These are phyloP conservation scores for Gynandropsis gynandra DNA, from an alignment of 345 rosid genomes.

Conservation along the genomic window DNA sequence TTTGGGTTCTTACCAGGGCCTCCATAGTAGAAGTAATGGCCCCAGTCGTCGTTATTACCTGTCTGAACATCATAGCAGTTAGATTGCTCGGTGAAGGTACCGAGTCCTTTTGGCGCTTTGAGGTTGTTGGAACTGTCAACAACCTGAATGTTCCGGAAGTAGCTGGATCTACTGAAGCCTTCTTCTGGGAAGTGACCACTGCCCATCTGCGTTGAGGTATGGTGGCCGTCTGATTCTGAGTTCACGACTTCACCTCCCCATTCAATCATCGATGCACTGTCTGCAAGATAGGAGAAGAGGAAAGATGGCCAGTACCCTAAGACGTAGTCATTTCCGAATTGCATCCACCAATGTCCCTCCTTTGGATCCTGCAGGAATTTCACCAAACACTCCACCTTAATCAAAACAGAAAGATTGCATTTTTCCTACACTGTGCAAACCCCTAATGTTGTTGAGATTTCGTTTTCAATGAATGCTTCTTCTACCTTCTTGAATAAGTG, in stretches of 20 bases:
- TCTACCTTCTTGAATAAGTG: background rate
- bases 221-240: conserved; percentile 69
- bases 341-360: conserved; percentile 99
- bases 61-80: conserved; percentile 92
- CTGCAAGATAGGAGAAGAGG: conserved; percentile 89
- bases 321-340: conserved; percentile 74
- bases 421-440: too few species aligned
- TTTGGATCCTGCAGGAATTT: conserved; percentile 64
- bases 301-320: conserved; percentile 95
- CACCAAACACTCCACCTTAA: background rate
- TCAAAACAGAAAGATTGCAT: too few species aligned
- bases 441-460: too few species aligned
- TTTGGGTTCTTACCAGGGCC: conserved; percentile 90
- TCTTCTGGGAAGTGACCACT: conserved; percentile 95
- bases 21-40: conserved; percentile 94
- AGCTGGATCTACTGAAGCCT: conserved; percentile 86
- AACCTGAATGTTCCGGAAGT: conserved; percentile 82
- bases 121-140: conserved; percentile 91
- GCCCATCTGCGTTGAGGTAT: conserved; percentile 96
- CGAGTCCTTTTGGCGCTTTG: conserved; percentile 74
- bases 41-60: conserved; percentile 91
- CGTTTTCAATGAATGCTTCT: too few species aligned
- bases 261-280: conserved; percentile 92
- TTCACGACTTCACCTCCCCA: conserved; percentile 99
- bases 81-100: conserved; percentile 88